Percentiles rank a stretch among this genome's conserved stretches.
Conservation (phyloP, 805 yeast species). For the Yamadazyma kitorensis region DNA sequence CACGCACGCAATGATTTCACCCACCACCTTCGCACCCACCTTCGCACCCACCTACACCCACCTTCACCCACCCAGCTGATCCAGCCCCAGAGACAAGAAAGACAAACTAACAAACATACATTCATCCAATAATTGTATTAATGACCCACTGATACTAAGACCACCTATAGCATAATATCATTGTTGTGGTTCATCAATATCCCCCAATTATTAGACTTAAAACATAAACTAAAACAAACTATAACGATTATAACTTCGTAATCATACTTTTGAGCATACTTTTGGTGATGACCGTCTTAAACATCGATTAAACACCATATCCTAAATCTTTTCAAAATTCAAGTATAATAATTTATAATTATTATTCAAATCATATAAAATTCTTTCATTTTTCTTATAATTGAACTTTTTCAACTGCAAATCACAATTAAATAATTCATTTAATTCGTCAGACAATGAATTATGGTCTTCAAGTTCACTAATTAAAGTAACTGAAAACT, state of each 20-base stretch:
- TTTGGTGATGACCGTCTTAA: no score
- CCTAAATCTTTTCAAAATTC: constrained; percentile 47
- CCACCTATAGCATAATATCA: constrained; percentile 14
- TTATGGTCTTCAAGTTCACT: constrained; percentile 18
- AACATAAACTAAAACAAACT: constrained; percentile 3
- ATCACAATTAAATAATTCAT: constrained; percentile 18
- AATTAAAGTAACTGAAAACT: constrained; percentile 55
- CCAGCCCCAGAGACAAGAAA: no score
- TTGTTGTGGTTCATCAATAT: constrained; percentile 10
- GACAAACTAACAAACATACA: no score
- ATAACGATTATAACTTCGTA: neutral
- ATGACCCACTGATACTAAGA: constrained; percentile 9
- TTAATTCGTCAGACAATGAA: constrained; percentile 9
- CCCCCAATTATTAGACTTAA: constrained; percentile 18
- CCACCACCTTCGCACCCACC: no score
- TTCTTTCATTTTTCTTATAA: constrained; percentile 64
- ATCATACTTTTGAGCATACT: neutral
- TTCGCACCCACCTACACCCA: no score
- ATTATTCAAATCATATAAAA: constrained; percentile 66
- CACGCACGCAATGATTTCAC: no score
- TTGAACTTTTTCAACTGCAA: constrained; percentile 31
- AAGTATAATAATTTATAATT: constrained; percentile 71
- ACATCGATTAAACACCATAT: no score
- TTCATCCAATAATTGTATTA: constrained; percentile 14
- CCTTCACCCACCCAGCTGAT: no score